Evolutionary conservation across 768 basidiomycete genomes (phyloP), one percentile per base, ranked within the genome.

Genomic region (Pholiota conissans): DNA sequence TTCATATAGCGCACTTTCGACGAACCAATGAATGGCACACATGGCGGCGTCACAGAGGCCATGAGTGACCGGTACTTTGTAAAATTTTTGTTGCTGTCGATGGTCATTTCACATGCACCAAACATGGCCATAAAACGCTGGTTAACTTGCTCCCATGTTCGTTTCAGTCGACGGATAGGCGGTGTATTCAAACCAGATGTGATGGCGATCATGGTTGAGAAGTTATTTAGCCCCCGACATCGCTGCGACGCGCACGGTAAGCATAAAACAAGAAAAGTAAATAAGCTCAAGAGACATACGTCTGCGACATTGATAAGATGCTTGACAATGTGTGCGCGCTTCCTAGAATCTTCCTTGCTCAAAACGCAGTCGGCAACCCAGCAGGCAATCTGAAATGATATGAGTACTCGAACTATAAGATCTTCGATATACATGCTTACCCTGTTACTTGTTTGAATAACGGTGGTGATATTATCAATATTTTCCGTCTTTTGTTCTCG

Each of bases 121-220:
- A 97, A 86, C 63, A 86, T 82, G 0, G 85, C 74, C 79, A 91
- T 84, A 60, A 84, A 81, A 60, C 90, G 86, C 55, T 86, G 82
- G 63, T 81, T 87, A 59, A 98, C 85, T 73, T 89, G 85, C 62
- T 97, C 94, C 89, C 93, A 95, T 3, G 96, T 95, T 49, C 96
- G 85, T 70, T 94, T 95, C 58, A 98, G 78, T 8, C 96, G 86
- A 42, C 90, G 87, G 59, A 98, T 95, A 11, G 94, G 93, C 18
- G 96, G 91, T 0, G 93, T 93, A 64, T 96, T 95, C 52, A 98
- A 79, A 6, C 95, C 96, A 13, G 96, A 96, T 34, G 95, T 87
- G 55, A 98, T 91, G 30, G 95, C 94, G 57, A 94, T 92, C 88
- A 98, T 93, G n/a, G 88, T 91, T 18, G 95, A 95, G 74, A 93